Conservation (phyloP, 2,329 filamentous ascomycete species). For the Magnaporthales sp. region DNA sequence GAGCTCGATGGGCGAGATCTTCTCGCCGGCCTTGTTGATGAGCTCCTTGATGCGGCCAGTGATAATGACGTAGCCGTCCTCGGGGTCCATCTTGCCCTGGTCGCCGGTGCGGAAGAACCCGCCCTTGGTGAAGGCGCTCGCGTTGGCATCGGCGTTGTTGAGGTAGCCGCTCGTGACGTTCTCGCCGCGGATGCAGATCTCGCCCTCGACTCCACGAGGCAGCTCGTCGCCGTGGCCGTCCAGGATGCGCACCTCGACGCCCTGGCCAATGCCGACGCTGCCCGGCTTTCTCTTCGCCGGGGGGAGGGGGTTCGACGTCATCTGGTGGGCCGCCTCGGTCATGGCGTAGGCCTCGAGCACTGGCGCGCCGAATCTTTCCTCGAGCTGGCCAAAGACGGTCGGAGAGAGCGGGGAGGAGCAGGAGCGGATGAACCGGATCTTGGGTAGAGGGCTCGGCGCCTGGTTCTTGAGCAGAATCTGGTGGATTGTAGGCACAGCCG, state of each 20-base stretch:
- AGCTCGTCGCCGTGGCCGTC: slow-evolving; percentile 61
- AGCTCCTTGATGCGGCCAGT: slow-evolving; percentile 91
- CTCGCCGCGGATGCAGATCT: slow-evolving; percentile 74
- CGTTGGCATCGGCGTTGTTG: slow-evolving; percentile 73
- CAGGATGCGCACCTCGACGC: slow-evolving; percentile 73
- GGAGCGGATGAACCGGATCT: slow-evolving; percentile 79
- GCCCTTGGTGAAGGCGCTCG: slow-evolving; percentile 60
- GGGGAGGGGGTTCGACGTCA: slow-evolving; percentile 69
- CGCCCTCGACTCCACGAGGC: slow-evolving; percentile 60
- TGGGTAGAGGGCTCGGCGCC: slow-evolving; percentile 55
- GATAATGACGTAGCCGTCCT: slow-evolving; percentile 75
- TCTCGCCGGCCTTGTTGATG: slow-evolving; percentile 85
- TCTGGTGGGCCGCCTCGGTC: slow-evolving; percentile 83
- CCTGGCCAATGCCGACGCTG: slow-evolving; percentile 74
- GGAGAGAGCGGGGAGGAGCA: slow-evolving; percentile 80
- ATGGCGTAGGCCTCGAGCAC: slow-evolving; percentile 88
- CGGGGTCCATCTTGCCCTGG: slow-evolving; percentile 65
- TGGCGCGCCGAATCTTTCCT: slow-evolving; percentile 66
- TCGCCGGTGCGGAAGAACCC: slow-evolving; percentile 86
- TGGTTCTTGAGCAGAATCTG: slow-evolving; percentile 76
- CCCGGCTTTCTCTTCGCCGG: slow-evolving; percentile 68
- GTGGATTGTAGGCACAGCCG: slow-evolving; percentile 86
- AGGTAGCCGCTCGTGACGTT: slow-evolving; percentile 82
- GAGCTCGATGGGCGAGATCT: slow-evolving; percentile 81
- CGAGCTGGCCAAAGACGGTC: slow-evolving; percentile 71